phyloP scores from a whole-genome alignment of 140 eudicot genomes.

The Oenanthe javanica region DNA sequence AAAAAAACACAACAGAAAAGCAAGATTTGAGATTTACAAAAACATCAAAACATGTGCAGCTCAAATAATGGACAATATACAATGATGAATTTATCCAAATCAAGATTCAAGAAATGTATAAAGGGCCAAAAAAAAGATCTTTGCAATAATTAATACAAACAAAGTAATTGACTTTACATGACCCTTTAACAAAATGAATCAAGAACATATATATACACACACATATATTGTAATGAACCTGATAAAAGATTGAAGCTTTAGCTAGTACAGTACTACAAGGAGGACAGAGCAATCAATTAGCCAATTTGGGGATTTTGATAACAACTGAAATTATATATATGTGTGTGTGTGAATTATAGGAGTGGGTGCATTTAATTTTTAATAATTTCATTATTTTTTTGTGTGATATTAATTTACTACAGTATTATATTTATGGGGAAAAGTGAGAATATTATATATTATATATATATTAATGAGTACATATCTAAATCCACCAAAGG shows the following conservation, averaged over 20 bases:
- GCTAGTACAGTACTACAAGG: not conserved
- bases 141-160: not conserved
- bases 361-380: not conserved
- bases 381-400: not conserved
- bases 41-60: not conserved
- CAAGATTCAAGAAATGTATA: constrained; percentile 10
- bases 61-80: not conserved
- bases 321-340: constrained; percentile 5
- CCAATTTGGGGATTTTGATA: constrained; percentile 7
- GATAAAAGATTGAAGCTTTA: constrained; percentile 9
- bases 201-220: not conserved
- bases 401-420: not conserved
- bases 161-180: not conserved
- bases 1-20: not conserved
- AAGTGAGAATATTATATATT: not conserved
- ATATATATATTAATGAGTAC: not conserved
- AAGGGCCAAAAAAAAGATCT: not conserved
- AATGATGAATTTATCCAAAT: not conserved
- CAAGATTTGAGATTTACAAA: not conserved
- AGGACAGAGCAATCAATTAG: constrained; percentile 8
- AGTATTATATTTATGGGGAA: not conserved
- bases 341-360: not conserved
- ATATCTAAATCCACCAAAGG: not conserved
- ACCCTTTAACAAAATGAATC: constrained; percentile 7
- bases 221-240: not conserved